A percentile compares a stretch with the other conserved stretches of the same genome.
phyloP scores from a whole-genome alignment of 2,329 filamentous ascomycete species.

The Myriosclerotinia duriaeana region DNA sequence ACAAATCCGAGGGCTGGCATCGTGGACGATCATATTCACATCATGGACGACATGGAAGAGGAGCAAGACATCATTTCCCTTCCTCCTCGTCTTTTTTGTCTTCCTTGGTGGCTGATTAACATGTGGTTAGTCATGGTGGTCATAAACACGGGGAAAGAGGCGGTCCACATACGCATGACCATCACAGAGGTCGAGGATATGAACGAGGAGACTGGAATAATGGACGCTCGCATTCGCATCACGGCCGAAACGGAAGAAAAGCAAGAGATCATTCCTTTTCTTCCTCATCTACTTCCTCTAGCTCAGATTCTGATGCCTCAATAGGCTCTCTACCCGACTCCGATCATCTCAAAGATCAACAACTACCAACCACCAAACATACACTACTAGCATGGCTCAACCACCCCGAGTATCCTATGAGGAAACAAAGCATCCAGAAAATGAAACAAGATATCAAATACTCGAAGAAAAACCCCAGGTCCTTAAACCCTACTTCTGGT shows the following conservation, averaged over 20 bases:
- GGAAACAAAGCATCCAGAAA: constrained; percentile 46
- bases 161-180: not conserved
- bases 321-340: constrained; percentile 56
- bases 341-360: constrained; percentile 50
- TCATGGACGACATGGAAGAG: constrained; percentile 18
- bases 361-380: constrained; percentile 49
- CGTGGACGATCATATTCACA: constrained; percentile 7
- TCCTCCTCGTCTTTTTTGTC: constrained; percentile 18
- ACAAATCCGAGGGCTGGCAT: constrained; percentile 3
- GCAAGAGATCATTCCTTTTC: constrained; percentile 29
- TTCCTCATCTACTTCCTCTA: constrained; percentile 43
- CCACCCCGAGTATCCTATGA: constrained; percentile 51
- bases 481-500: constrained; percentile 8
- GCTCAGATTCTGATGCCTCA: constrained; percentile 41
- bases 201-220: not conserved
- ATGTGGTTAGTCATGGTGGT: constrained; percentile 31
- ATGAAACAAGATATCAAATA: constrained; percentile 48
- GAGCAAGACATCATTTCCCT: constrained; percentile 25
- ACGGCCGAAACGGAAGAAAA: constrained; percentile 20
- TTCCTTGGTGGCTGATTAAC: constrained; percentile 24
- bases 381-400: constrained; percentile 51
- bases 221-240: not conserved
- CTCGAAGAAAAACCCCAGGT: constrained; percentile 36
- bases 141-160: constrained; percentile 26
- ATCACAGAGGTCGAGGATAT: constrained; percentile 15